A percentile compares a stretch with the other conserved stretches of the same genome.
phyloP scores from a whole-genome alignment of 352 stramenopile genomes.

The Globisporangium lucens region DNA sequence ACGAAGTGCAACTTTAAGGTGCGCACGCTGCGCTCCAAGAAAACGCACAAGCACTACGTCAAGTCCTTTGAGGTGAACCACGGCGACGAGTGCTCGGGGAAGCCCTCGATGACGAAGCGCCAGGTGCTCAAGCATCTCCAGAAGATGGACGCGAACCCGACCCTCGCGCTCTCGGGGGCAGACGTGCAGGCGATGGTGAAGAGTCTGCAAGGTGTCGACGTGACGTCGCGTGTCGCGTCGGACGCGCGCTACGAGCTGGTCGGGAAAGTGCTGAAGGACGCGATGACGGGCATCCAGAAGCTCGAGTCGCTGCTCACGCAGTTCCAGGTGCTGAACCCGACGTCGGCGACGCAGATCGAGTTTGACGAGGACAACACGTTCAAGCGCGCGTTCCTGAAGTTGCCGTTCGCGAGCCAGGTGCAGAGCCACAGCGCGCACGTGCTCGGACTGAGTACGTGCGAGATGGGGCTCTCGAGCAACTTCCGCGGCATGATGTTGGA shows the following conservation, averaged over 20 bases:
- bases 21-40: slow-evolving; percentile 18
- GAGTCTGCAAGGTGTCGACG: slow-evolving; percentile 30
- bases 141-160: slow-evolving; percentile 25
- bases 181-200: slow-evolving; percentile 38
- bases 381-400: slow-evolving; percentile 42
- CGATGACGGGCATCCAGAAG: slow-evolving; percentile 36
- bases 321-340: slow-evolving; percentile 41
- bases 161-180: slow-evolving; percentile 31
- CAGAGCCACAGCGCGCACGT: slow-evolving; percentile 28
- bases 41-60: slow-evolving; percentile 12
- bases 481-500: slow-evolving; percentile 34
- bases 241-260: slow-evolving; percentile 30
- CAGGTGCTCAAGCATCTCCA: slow-evolving; percentile 40
- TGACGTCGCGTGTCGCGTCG: slow-evolving; percentile 39
- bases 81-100: slow-evolving; percentile 30
- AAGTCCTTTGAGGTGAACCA: slow-evolving; percentile 38
- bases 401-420: slow-evolving; percentile 32
- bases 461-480: slow-evolving; percentile 38
- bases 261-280: slow-evolving; percentile 28
- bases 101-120: slow-evolving; percentile 30
- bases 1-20: slow-evolving; percentile 45
- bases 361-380: slow-evolving; percentile 31
- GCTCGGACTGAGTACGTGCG: slow-evolving; percentile 28
- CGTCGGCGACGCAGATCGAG: slow-evolving; percentile 26
- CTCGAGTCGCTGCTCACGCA: slow-evolving; percentile 44